Base-by-base conservation (phyloP, 2,329 filamentous ascomycete genomes). In the Microsporum audouinii region DNA sequence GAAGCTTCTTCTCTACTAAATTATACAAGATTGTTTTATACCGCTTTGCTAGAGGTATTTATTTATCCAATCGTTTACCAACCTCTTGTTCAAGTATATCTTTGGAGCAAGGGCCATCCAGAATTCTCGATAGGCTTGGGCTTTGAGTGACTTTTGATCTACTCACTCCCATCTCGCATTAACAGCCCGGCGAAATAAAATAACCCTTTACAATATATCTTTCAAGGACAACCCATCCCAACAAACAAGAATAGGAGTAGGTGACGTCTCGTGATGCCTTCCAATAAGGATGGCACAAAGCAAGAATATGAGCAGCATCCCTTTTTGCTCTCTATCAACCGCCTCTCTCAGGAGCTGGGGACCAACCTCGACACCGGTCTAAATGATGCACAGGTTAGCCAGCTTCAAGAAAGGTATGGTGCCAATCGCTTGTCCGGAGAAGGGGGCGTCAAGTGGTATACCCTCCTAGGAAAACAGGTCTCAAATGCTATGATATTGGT, bases 401-500 rank as follows among this genome's bases (percentile, higher is more conserved):
- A 75, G 49, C 71, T 78, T 34, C 71, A 78, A 31, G 69, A 73
- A n/a, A 72, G 77, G 60, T 79, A 78, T 73, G 80, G 80, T 38
- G 67, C 72, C 7, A 83, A 82, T 65, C 77, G 80, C 57, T 72
- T 83, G 1, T 75, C 75, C 23, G 74, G 70, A 1, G 75, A 75
- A 47, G 77, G 75, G 23, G 79, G 70, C 0, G 68, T 81, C 39
- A 75, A 76, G 59, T 77, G 76, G 61, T 73, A 75, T 63, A 76
- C 79, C 62, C 79, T 83, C 57, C 68, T 83, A 10, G 67, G 79
- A 43, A 76, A 78, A 60, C 80, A 83, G 66, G 71, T 81, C 47
- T 78, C 78, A 45, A 82, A 82, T 68, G 80, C 80, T 12, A 81
- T 82, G 79, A 81, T 79, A 38, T 65, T 82, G 66, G 80, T 80